phyloP scores from a whole-genome alignment of 176 grass and related monocot species.

The Saccharum spontaneum region DNA sequence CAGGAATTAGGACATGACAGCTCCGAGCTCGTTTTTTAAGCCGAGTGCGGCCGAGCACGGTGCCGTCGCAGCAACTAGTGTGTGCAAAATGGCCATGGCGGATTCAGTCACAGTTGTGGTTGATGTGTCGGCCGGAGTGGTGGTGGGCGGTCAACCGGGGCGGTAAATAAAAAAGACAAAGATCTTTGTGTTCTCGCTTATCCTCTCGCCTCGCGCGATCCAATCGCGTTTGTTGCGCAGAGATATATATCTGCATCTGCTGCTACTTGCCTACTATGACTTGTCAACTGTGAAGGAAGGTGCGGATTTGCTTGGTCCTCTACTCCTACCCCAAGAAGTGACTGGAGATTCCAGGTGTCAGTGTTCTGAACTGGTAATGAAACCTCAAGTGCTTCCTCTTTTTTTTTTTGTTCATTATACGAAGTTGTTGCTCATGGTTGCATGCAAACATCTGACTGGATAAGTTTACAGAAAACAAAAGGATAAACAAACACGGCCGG shows the following conservation, averaged over 20 bases:
- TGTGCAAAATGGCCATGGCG: neutral
- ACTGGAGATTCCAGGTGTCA: neutral
- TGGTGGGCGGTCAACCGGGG: constrained; percentile 15
- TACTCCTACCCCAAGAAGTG: neutral
- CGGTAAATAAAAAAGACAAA: constrained; percentile 24
- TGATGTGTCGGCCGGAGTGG: constrained; percentile 8
- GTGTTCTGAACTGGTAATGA: neutral
- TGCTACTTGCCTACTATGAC: neutral
- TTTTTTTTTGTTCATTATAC: too few relatives aligned
- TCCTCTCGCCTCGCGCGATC: constrained; percentile 14
- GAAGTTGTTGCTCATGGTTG: neutral
- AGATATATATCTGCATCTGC: neutral
- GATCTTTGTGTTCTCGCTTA: constrained; percentile 40
- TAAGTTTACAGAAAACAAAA: neutral
- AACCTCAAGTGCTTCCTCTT: neutral
- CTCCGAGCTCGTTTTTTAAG: neutral
- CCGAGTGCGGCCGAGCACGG: neutral
- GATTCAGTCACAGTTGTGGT: neutral
- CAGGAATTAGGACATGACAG: constrained; percentile 35
- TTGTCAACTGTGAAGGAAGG: neutral
- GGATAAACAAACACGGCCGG: neutral
- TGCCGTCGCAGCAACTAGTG: neutral
- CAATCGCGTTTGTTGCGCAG: constrained; percentile 1
- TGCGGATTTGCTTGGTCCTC: constrained; percentile 16
- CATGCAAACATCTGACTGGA: neutral